A percentile compares a stretch with the other conserved stretches of the same genome.
These are phyloP conservation scores for Trichoderma sp. DNA, from an alignment of 2,329 filamentous ascomycete genomes.

Conservation along the genomic window DNA sequence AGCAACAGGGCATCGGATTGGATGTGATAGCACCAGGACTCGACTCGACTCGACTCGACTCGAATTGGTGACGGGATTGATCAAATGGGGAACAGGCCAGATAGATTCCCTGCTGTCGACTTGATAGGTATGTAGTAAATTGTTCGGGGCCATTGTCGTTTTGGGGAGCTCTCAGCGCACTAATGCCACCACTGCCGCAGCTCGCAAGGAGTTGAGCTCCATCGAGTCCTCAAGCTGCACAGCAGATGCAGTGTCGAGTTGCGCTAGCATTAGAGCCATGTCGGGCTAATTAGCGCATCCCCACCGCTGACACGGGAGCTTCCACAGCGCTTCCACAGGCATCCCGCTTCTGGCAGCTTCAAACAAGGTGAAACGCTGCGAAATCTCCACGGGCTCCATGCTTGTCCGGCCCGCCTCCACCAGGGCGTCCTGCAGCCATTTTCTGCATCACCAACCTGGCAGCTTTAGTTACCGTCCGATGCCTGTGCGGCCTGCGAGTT, in stretches of 20 bases:
- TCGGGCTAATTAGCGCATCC: conserved; percentile 20
- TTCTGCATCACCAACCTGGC: conserved; percentile 17
- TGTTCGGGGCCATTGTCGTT: neutral
- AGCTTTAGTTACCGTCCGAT: conserved; percentile 7
- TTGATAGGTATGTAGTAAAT: neutral
- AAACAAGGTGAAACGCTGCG: conserved; percentile 19
- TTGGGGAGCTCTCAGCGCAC: conserved; percentile 8
- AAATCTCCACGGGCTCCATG: conserved; percentile 18
- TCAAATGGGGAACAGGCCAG: neutral
- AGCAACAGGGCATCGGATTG: neutral
- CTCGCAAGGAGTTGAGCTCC: neutral
- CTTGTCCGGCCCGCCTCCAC: conserved; percentile 14
- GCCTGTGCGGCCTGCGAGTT: neutral
- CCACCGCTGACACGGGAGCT: conserved; percentile 19
- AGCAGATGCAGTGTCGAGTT: neutral
- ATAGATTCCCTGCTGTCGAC: neutral
- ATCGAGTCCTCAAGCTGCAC: neutral
- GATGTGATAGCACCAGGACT: neutral
- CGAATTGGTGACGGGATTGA: neutral
- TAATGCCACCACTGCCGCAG: conserved; percentile 13
- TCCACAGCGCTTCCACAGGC: conserved; percentile 20
- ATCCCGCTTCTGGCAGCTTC: conserved; percentile 18
- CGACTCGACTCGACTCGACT: neutral
- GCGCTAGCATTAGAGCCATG: conserved; percentile 17
- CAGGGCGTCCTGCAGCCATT: conserved; percentile 17